Base-by-base conservation (phyloP, 2,329 filamentous ascomycete species). In the Dactylellina sp. region DNA sequence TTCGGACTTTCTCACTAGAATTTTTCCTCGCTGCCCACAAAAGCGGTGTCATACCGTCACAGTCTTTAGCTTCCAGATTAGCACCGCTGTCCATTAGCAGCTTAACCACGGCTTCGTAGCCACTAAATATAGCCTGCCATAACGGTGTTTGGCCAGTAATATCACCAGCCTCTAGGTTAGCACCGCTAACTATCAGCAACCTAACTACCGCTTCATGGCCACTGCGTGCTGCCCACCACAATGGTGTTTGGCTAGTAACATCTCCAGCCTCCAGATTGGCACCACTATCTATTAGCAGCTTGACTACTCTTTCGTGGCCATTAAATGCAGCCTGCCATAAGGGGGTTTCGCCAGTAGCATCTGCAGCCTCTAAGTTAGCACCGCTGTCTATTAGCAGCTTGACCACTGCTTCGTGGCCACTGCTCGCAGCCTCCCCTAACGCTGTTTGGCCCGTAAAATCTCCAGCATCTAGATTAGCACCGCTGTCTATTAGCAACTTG, bases 241-340 rank as follows among this genome's bases (percentile, higher is more conserved):
- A n/a, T 7, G 56, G 40, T 39, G 56, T 46, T 14, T 35, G 7
- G 12, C 40, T 22, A 24, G 12, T 16, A 4, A 20, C 1, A 37
- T 61, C 11, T 7, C 14, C 14, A 5, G 25, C 42, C 12, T 60
- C 40, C 5, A 49, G 7, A 24, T 60, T 18, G n/a, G 55, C 55
- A n/a, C 55, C 18, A 7, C 22, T 40, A 11, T 56, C 18, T 40
- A 56, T 7, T 40, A 59, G 22, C 5, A 59, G 22, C 22, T 44
- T 32, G 1, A 44, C 37, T 22, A 59, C 32, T 12, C 2, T 4
- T 14, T 28, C 39, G 22, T 28, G 11, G 1, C 37, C 18, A 7
- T 44, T 25, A 9, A 12, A 5, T 22, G 20, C 18, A 2, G 53
- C 53, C 5, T n/a, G n/a, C 12, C 12, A 16, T 42, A 59, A 14